Evolutionary conservation across 352 stramenopile species (phyloP).

Genomic region (Pythium rhizo-oryzae): DNA sequence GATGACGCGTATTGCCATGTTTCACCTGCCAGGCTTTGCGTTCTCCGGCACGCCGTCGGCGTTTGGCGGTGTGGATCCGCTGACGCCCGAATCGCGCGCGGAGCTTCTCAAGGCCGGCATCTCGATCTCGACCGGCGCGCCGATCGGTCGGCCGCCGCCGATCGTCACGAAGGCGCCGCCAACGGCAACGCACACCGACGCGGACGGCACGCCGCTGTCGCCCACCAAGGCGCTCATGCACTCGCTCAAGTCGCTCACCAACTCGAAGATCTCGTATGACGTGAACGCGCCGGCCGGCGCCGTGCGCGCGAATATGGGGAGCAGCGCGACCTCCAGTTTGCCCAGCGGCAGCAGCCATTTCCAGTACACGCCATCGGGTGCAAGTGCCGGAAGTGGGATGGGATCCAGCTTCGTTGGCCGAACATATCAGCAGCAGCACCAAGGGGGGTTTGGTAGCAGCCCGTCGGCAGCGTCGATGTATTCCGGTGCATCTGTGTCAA

Average conservation of each 20-base stretch:
- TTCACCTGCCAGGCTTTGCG: slow-evolving; percentile 8
- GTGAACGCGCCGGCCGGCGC: neutral
- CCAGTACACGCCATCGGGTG: slow-evolving; percentile 16
- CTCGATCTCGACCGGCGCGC: slow-evolving; percentile 22
- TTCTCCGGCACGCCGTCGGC: slow-evolving; percentile 24
- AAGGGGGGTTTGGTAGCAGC: neutral
- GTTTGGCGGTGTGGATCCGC: slow-evolving; percentile 26
- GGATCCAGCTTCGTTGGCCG: slow-evolving; percentile 33
- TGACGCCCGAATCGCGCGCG: slow-evolving; percentile 32
- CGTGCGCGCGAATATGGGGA: slow-evolving; percentile 10
- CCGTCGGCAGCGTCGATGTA: slow-evolving; percentile 16
- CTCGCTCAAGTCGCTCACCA: slow-evolving; percentile 49
- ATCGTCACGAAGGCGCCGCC: neutral
- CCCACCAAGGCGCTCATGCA: slow-evolving; percentile 65
- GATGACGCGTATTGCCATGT: neutral
- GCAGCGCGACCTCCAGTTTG: slow-evolving; percentile 25
- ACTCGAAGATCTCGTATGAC: slow-evolving; percentile 28
- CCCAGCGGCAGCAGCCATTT: slow-evolving; percentile 21
- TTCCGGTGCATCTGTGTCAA: slow-evolving; percentile 26
- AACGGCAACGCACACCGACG: neutral
- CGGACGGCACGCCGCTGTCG: slow-evolving; percentile 43
- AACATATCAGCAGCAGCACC: slow-evolving; percentile 11
- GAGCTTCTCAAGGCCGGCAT: slow-evolving; percentile 28
- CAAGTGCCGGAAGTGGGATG: neutral
- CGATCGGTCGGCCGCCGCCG: slow-evolving; percentile 19